Evolutionary conservation across 345 rosid species (phyloP), one percentile per base, ranked within the genome.

Genomic region (Pelargonium nanum): DNA sequence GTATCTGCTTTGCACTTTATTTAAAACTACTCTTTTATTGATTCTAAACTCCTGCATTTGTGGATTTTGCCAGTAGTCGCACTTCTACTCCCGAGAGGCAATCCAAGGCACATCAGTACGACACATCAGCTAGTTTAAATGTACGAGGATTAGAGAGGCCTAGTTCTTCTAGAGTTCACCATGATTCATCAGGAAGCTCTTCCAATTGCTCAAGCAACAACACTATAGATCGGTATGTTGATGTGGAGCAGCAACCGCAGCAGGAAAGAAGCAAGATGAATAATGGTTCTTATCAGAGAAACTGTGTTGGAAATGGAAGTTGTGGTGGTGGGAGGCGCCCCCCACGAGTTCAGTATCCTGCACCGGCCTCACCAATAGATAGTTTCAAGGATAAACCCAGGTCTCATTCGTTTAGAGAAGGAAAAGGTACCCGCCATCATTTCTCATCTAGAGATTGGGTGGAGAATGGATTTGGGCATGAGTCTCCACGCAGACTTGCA

Each of bases 151-250:
- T 32, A 4, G 76, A 68, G 62, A 73, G 72, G 64, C 76, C 74
- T 19, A 59, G 65, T 66, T 74, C 82, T 30, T 75, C 71, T 13
- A 83, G 70, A 64, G 56, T 68, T 67, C 78, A 61, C 59, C 76
- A 63, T 55, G 85, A 83, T 77, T 81, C 81, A 26, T 85, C 91
- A 1, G 91, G 80, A 67, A 80, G 71, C 72, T 86, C 98, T 15
- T 79, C 97, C 19, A 68, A 78, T 64, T 71, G 67, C 72, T 84
- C 94, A 23, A 86, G 96, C 72, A 86, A 77, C 60, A 76, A 80
- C 68, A 90, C 97, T 24, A 86, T 90, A 74, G 97, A 94, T 66
- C 88, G 92, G 48, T 94, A 81, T 75, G 90, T 93, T 45, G 99
- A 86, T 75, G 99, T 94, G 48, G 99, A 94, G 73, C 90, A 89